These are phyloP conservation scores for Salvia hispanica DNA, from an alignment of 257 asterid species.

Conservation along the genomic window DNA sequence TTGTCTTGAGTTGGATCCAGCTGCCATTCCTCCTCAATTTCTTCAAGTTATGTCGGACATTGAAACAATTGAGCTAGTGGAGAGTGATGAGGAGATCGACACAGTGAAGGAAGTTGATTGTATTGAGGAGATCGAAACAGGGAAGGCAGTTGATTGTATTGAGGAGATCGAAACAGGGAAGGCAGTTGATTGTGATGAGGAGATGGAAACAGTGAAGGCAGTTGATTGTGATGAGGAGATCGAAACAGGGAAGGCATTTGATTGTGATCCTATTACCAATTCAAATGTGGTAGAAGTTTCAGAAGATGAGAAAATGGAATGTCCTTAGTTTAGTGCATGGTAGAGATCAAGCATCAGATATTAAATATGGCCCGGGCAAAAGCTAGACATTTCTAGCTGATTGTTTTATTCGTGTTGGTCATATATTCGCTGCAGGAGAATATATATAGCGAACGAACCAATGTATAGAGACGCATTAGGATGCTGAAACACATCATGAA, in stretches of 20 bases:
- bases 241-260: too few species aligned
- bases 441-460: constrained; percentile 10
- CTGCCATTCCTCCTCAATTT: constrained; percentile 57
- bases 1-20: constrained; percentile 68
- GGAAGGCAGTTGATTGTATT: too few species aligned
- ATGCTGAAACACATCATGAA: constrained; percentile 12
- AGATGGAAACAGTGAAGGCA: too few species aligned
- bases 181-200: too few species aligned
- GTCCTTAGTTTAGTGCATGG: neutral
- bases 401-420: constrained; percentile 9
- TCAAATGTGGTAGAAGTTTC: constrained; percentile 37
- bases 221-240: too few species aligned
- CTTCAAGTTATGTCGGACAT: constrained; percentile 49
- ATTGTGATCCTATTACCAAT: constrained; percentile 21
- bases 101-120: neutral
- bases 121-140: too few species aligned
- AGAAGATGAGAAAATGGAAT: constrained; percentile 26
- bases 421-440: constrained; percentile 9
- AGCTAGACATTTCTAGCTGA: constrained; percentile 6
- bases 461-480: constrained; percentile 16
- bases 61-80: constrained; percentile 42
- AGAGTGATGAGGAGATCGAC: constrained; percentile 39
- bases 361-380: neutral
- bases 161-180: too few species aligned
- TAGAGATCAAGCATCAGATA: neutral